Evolutionary conservation across 148 eudicot species (phyloP).

Genomic region (Rhododendron griersonianum): DNA sequence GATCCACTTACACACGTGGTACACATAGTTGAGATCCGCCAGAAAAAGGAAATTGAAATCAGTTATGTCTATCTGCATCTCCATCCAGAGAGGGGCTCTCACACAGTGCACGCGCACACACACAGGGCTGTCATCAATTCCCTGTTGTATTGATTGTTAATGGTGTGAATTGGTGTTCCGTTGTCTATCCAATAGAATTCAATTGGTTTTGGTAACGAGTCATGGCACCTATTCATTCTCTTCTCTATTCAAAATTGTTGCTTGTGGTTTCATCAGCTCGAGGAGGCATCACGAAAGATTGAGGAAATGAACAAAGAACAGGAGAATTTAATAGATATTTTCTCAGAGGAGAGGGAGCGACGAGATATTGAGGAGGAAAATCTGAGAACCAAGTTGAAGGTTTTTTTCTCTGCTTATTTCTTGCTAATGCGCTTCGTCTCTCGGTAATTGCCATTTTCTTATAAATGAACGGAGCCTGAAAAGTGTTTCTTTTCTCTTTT

Average conservation of each 20-base stretch:
- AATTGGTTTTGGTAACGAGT: not conserved
- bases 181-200: not conserved
- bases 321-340: constrained; percentile 50
- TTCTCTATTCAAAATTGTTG: not conserved
- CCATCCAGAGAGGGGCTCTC: not conserved
- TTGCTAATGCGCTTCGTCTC: not conserved
- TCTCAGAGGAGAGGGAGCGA: constrained; percentile 72
- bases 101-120: not conserved
- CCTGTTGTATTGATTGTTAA: not conserved
- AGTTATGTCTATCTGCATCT: not conserved
- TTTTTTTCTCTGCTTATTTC: not conserved
- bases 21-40: not conserved
- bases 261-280: constrained; percentile 35
- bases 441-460: not conserved
- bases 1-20: not conserved
- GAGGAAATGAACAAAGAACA: constrained; percentile 63
- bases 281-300: constrained; percentile 35
- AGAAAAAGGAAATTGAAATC: not conserved
- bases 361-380: constrained; percentile 59
- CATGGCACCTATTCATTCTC: not conserved
- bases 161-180: not conserved
- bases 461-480: constrained; percentile 14
- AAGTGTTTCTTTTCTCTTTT: not conserved
- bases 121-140: not conserved
- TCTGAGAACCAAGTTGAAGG: constrained; percentile 57